Evolutionary conservation across 78 protist species (phyloP).

Genomic region (Bigelowiella natans): DNA sequence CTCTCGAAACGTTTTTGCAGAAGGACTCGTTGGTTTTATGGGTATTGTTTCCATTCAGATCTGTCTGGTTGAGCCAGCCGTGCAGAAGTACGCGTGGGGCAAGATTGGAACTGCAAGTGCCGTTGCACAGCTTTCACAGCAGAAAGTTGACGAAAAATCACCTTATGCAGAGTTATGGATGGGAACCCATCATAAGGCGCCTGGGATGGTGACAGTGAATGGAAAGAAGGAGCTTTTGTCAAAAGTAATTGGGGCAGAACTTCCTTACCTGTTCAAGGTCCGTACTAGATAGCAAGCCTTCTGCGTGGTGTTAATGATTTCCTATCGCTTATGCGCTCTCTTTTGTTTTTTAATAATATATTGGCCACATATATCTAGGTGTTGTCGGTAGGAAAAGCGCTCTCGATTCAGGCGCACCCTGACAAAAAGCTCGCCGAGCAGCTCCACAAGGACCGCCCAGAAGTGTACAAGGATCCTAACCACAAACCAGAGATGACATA

Average conservation of each 20-base stretch:
- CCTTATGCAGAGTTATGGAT: slow-evolving; percentile 93
- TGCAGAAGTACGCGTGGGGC: slow-evolving; percentile 25
- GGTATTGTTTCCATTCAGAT: background rate
- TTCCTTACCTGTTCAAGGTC: slow-evolving; percentile 85
- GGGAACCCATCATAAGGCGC: slow-evolving; percentile 87
- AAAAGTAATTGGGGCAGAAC: background rate
- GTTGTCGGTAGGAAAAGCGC: slow-evolving; percentile 67
- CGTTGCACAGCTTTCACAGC: background rate
- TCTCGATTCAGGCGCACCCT: slow-evolving; percentile 92
- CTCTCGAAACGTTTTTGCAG: too few species aligned
- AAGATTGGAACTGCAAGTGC: background rate
- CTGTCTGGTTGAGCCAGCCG: slow-evolving; percentile 4
- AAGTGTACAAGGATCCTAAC: slow-evolving; percentile 73
- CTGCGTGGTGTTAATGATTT: too few species aligned
- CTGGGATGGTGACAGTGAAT: slow-evolving; percentile 27
- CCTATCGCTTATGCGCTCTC: too few species aligned
- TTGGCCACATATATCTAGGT: too few species aligned
- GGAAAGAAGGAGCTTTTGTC: background rate
- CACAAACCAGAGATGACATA: slow-evolving; percentile 90
- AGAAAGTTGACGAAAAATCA: slow-evolving; percentile 7
- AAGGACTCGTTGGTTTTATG: too few species aligned
- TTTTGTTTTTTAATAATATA: too few species aligned
- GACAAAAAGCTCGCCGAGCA: slow-evolving; percentile 63
- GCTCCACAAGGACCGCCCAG: slow-evolving; percentile 56
- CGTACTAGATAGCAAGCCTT: too few species aligned